Evolutionary conservation across 441 rosid species (phyloP).

Genomic region (Syzygium malaccense): DNA sequence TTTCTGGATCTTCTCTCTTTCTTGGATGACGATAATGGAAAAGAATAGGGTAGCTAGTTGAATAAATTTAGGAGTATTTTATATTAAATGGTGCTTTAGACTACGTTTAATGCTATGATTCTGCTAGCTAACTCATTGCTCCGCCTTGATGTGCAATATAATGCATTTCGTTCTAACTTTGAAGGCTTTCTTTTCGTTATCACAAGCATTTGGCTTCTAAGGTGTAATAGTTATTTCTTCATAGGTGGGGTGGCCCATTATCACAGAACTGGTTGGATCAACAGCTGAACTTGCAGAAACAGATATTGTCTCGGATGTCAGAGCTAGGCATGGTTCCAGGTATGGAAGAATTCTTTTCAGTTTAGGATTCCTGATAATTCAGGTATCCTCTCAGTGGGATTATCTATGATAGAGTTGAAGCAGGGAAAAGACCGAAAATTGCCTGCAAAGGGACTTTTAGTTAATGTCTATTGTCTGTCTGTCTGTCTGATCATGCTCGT

Average conservation of each 20-base stretch:
- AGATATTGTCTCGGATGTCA: constrained; percentile 75
- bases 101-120: neutral
- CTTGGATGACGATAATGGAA: neutral
- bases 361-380: neutral
- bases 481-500: neutral
- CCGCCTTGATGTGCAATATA: neutral
- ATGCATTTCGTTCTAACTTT: neutral
- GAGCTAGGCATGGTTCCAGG: constrained; percentile 99
- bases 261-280: constrained; percentile 80
- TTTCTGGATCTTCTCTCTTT: neutral
- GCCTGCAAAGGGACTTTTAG: neutral
- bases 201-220: neutral
- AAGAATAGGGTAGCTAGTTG: neutral
- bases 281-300: constrained; percentile 78
- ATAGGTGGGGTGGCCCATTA: constrained; percentile 98
- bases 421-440: neutral
- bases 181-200: neutral
- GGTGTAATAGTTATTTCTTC: neutral
- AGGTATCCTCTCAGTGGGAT: neutral
- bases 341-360: constrained; percentile 6
- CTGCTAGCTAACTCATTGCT: neutral
- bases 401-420: neutral
- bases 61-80: neutral
- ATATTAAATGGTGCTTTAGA: neutral
- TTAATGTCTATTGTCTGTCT: neutral